A percentile compares a stretch with the other conserved stretches of the same genome.
Evolutionary conservation across 345 rosid species (phyloP).

Genomic region (Acer yangbiense): DNA sequence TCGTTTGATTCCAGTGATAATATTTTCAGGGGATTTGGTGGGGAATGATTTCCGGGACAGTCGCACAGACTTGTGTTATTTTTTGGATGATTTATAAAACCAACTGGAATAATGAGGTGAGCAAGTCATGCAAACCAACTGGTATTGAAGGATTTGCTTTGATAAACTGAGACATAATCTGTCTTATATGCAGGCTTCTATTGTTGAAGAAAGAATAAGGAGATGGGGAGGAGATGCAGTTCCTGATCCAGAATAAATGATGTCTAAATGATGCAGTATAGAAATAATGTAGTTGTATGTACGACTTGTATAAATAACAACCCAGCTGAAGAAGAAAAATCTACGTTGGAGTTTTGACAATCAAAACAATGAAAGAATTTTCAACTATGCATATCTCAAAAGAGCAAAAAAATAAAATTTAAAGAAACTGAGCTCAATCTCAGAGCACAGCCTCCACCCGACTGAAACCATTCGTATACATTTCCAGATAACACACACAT

Average conservation of each 20-base stretch:
- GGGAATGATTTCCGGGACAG: conserved; percentile 71
- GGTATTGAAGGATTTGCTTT: neutral
- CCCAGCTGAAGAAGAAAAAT: neutral
- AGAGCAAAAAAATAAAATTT: no score
- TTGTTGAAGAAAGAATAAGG: conserved; percentile 62
- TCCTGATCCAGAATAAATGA: conserved; percentile 6
- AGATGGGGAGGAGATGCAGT: conserved; percentile 59
- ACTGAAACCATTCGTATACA: no score
- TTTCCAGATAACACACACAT: no score
- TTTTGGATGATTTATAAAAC: conserved; percentile 61
- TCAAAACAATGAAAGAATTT: neutral
- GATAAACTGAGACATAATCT: neutral
- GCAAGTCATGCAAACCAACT: neutral
- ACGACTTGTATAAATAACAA: no score
- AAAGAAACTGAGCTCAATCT: neutral
- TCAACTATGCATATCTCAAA: neutral
- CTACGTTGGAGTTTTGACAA: no score
- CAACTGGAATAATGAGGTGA: conserved; percentile 72
- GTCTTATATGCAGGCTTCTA: conserved; percentile 53
- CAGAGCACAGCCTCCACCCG: neutral
- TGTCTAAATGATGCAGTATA: neutral
- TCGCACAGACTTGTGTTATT: conserved; percentile 56
- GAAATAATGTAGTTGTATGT: neutral
- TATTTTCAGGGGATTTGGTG: conserved; percentile 69
- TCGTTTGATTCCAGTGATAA: neutral